These are phyloP conservation scores for Lichtheimia hyalospora DNA, from an alignment of 371 early-diverging fungal species.

Conservation along the genomic window DNA sequence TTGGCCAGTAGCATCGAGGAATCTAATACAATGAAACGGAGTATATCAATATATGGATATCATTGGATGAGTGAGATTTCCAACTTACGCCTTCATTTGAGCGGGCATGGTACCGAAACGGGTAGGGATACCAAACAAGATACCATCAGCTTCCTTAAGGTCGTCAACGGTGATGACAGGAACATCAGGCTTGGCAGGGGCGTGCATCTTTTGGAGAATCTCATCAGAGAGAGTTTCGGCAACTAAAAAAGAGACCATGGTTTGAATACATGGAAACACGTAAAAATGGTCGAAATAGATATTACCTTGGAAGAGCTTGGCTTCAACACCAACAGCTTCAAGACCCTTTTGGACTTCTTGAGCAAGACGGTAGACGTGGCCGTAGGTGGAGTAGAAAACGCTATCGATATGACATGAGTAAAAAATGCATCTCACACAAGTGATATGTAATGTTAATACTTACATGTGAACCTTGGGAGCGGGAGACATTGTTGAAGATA, in stretches of 20 bases:
- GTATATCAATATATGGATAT: no score
- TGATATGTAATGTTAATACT: no score
- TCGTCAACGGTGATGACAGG: constrained; percentile 63
- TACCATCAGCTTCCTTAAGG: constrained; percentile 71
- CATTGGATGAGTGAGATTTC: no score
- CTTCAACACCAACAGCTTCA: constrained; percentile 57
- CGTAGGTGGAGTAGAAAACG: constrained; percentile 54
- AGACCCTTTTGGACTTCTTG: constrained; percentile 63
- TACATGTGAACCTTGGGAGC: no score
- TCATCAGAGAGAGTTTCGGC: constrained; percentile 67
- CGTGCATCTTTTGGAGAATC: constrained; percentile 73
- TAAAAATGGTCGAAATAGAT: not conserved
- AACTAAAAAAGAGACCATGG: constrained; percentile 15
- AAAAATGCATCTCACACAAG: no score
- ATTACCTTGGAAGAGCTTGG: constrained; percentile 57
- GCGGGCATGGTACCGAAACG: constrained; percentile 66
- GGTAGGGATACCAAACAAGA: constrained; percentile 62
- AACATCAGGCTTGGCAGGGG: constrained; percentile 57
- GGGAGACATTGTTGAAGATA: no score
- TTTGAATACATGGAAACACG: not conserved
- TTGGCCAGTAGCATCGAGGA: constrained; percentile 64
- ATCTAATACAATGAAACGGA: not conserved
- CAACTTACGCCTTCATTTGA: constrained; percentile 31
- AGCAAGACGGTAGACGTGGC: constrained; percentile 59
- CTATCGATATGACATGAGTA: constrained; percentile 10